Evolutionary conservation across 2,329 filamentous ascomycete genomes (phyloP), one percentile per base, ranked within the genome.

Genomic region (Aureobasidium sp.): DNA sequence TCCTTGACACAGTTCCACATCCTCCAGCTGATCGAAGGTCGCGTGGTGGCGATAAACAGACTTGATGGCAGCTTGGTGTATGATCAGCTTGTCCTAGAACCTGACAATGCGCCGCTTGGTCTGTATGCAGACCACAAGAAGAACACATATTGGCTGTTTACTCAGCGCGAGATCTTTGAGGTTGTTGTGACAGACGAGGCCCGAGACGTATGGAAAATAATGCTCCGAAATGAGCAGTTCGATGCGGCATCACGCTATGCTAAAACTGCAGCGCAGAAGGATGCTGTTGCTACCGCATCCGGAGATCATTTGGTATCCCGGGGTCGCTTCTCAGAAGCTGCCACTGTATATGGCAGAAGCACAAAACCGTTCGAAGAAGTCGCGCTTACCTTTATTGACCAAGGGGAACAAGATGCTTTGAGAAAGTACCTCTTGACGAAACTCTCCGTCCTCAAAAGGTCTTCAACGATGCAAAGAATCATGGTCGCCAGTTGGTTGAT

Each of bases 361-460:
- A 97, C 90, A 72, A 97, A 97, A 77, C 87, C 91, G 0, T 99
- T 99, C 67, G 94, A 99, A 72, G 92, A 99, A 71, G 93, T 99
- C 50, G 92, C 92, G 26, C 80, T 99, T 39, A 87, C 86, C 1
- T 89, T 99, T 70, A 92, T 99, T 67, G 92, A 97, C 74, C 88
- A 89, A 66, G 87, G 87, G 43, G 91, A 97, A 73, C 88, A 91
- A 62, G 93, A 97, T 77, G 93, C 94, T 1, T 76, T 99, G 66
- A 85, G 93, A 52, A 93, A 90, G 70, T 99, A 99, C 70, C 81
- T 99, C 5, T 75, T 93, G 26, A 89, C 91, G 0, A 97, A 96
- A 75, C 79, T 99, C 36, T 82, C 84, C 8, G 87, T 84, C 0
- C 87, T 92, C 71, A 96, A 92, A 73, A 96, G 92, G 74, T 84